phyloP scores from a whole-genome alignment of 208 protist species.

The Leishmania arabica region DNA sequence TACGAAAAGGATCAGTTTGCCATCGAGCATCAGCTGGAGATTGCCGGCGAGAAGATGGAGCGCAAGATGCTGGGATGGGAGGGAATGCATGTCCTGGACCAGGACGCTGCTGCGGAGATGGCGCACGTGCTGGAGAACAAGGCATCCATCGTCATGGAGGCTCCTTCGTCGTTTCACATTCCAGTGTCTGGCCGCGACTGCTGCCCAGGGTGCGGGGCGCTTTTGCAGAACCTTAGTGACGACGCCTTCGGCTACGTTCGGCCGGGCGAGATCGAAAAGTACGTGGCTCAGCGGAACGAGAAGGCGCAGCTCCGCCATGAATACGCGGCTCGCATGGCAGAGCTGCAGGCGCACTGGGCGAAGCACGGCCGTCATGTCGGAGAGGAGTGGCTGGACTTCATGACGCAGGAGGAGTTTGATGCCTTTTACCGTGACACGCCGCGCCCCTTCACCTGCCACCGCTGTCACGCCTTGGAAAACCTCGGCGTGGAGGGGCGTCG shows the following conservation, averaged over 20 bases:
- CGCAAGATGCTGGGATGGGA: slow-evolving; percentile 90
- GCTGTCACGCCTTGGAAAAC: slow-evolving; percentile 90
- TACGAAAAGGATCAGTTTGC: slow-evolving; percentile 92
- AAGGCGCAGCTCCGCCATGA: slow-evolving; percentile 58
- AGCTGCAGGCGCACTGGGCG: slow-evolving; percentile 89
- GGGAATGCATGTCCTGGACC: slow-evolving; percentile 83
- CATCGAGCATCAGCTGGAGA: slow-evolving; percentile 75
- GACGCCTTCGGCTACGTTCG: slow-evolving; percentile 82
- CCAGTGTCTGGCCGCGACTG: slow-evolving; percentile 82
- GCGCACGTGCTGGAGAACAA: slow-evolving; percentile 67
- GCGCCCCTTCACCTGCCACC: slow-evolving; percentile 81
- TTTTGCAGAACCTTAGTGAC: slow-evolving; percentile 78
- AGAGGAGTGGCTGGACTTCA: slow-evolving; percentile 94
- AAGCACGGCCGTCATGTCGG: slow-evolving; percentile 91
- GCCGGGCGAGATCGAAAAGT: slow-evolving; percentile 75
- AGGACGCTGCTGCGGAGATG: slow-evolving; percentile 66
- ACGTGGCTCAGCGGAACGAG: slow-evolving; percentile 57
- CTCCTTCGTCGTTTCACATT: slow-evolving; percentile 63
- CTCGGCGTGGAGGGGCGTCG: slow-evolving; percentile 76
- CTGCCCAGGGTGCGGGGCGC: slow-evolving; percentile 86
- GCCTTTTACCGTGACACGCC: slow-evolving; percentile 82
- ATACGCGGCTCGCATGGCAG: slow-evolving; percentile 89
- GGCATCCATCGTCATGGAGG: slow-evolving; percentile 81
- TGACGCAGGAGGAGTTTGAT: slow-evolving; percentile 93
- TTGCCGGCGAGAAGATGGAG: slow-evolving; percentile 81